Base-by-base conservation (phyloP, 192 early-diverging fungal genomes). In the Chytriomyces sp. region DNA sequence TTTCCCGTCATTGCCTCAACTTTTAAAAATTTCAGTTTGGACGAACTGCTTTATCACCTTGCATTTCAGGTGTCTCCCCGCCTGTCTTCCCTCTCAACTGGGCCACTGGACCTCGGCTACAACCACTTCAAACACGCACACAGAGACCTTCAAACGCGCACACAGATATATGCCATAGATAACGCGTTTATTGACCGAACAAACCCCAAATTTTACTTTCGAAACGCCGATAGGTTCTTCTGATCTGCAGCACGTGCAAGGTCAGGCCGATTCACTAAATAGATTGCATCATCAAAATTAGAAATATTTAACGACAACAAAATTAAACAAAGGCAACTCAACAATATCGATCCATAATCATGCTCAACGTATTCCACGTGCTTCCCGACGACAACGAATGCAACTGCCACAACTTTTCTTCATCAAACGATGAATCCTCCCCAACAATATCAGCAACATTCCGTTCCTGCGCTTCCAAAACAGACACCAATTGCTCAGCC, bases 401-500 rank as follows among this genome's bases (percentile, higher is more conserved):
- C 80, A 74, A 69, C 49, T 79, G 50, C 76, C 86, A 44, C 18
- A 84, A 35, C 35, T 62, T 50, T 67, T 81, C 79, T 57, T 83
- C 59, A 57, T 45, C 67, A 83, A 78, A 9, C 68, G 71, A 99
- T 98, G 80, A 99, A 91, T 11, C 86, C 89, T 79, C 60, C 24
- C 72, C 64, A 82, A 60, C 71, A 23, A 69, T 50, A 11, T 24
- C 7, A 9, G 23, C 48, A 5, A 83, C 82, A 50, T 79, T 50
- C 5, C 67, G 53, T 80, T 87, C 84, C 78, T 99, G 98, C 26
- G 95, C 83, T 1, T 92, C 85, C 53, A 99, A 82, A 6, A 96
- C 93, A n/a, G 89, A 90, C 35, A 99, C 82, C 45, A 98, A 82
- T 83, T 99, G 95, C 72, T 96, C 94, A 13, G 93, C 95, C 0